Base-by-base conservation (phyloP, 352 stramenopile species). In the Pythium guiyangense region DNA sequence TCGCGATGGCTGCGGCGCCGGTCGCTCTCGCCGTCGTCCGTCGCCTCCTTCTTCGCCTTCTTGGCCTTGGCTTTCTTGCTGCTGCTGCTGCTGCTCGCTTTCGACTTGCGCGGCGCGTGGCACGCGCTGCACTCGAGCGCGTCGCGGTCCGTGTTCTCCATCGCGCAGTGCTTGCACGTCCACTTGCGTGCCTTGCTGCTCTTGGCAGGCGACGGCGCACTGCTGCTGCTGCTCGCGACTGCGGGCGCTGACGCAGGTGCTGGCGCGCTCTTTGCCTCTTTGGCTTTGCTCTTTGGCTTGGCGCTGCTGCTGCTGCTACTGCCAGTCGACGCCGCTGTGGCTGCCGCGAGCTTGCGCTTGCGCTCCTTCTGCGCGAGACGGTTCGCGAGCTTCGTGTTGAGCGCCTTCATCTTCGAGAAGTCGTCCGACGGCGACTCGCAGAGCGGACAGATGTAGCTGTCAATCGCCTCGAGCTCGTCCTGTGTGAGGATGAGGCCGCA, bases 401-500 rank as follows among this genome's bases (percentile, higher is more conserved):
- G 75, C 43, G 84, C 79, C 49, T 73, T 88, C 52, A 83, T 66
- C 45, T 66, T 59, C 18, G 60, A 67, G 50, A 78, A 92, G 58
- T 95, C 81, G 60, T 95, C 86, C 49, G 56, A 61, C 1, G 84
- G 67, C 8, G 52, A 59, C 68, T 96, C 86, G 51, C 86, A 96
- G 8, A 96, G 67, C 47, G 86, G 86, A 42, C 86, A 96, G 44
- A 96, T 79, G 67, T 94, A 96, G 55, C 72, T 78, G 60, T 91
- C 79, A 45, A 96, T 74, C 37, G 77, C 78, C 63, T 96, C 84
- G 6, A 94, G 71, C 64, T 97, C 87, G 53, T 94, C 72, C 53
- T 87, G 73, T 26, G 86, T 92, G 56, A 97, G 64, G 35, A 91
- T 66, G 18, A 97, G 79, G 14, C 86, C 86, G 57, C 87, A 96